Percentiles rank a stretch among this genome's conserved stretches.
Conservation (phyloP, 768 basidiomycete genomes). For the Lenzites betulinus region DNA sequence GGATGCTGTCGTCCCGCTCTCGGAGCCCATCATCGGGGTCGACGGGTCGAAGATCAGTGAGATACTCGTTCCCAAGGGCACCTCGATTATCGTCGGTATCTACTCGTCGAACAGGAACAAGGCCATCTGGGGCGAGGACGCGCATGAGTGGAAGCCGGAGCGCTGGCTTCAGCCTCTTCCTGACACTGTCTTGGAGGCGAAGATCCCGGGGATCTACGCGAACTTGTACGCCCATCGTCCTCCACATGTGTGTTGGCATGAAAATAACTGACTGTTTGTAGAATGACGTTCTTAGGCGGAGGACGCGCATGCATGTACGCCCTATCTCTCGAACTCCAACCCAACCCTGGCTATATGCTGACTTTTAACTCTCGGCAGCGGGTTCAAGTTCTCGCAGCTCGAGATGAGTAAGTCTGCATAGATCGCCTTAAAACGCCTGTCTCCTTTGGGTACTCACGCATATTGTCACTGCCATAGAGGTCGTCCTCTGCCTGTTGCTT, state of each 20-base stretch:
- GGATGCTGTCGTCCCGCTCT: slow-evolving; percentile 44
- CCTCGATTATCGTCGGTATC: slow-evolving; percentile 43
- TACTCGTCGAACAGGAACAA: slow-evolving; percentile 40
- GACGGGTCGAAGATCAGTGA: slow-evolving; percentile 40
- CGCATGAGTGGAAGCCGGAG: slow-evolving; percentile 34
- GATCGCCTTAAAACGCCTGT: no score
- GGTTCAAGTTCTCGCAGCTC: slow-evolving; percentile 26
- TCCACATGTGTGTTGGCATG: neutral
- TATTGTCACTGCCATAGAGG: neutral
- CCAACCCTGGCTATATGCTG: no score
- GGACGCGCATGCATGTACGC: slow-evolving; percentile 13
- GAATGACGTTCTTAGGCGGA: slow-evolving; percentile 17
- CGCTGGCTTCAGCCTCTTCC: slow-evolving; percentile 20
- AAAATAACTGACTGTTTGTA: neutral
- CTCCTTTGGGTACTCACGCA: neutral
- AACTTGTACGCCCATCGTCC: neutral
- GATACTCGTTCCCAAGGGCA: slow-evolving; percentile 41
- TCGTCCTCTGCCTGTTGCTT: slow-evolving; percentile 8
- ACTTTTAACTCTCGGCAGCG: neutral
- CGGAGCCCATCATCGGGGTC: slow-evolving; percentile 36
- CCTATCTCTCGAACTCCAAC: no score
- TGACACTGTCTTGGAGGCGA: slow-evolving; percentile 1
- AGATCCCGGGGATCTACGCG: slow-evolving; percentile 15
- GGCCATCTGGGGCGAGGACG: slow-evolving; percentile 42
- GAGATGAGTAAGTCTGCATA: slow-evolving; percentile 21